Percentiles rank a stretch among this genome's conserved stretches.
These are phyloP conservation scores for Solanum lycopersicoides DNA, from an alignment of 257 asterid species.

Conservation along the genomic window DNA sequence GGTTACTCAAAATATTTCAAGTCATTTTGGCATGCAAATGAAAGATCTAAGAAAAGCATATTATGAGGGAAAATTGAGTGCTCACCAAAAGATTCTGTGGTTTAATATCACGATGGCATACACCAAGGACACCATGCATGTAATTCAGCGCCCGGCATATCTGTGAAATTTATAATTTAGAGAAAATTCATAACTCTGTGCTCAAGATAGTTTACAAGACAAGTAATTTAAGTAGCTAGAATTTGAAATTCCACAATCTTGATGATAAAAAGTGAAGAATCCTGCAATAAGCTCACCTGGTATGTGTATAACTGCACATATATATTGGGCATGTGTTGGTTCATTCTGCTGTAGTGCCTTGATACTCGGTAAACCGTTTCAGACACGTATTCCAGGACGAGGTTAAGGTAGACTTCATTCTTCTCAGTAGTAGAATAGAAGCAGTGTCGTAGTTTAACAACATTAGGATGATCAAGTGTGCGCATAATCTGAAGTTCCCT, in stretches of 20 bases:
- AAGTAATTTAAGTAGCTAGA: background rate
- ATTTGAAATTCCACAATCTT: background rate
- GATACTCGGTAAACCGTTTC: slow-evolving; percentile 79
- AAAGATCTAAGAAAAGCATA: background rate
- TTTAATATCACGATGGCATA: slow-evolving; percentile 93
- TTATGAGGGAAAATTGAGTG: background rate
- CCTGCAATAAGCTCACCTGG: slow-evolving; percentile 36
- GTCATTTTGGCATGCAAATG: background rate
- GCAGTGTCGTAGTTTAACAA: slow-evolving; percentile 66
- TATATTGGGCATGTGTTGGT: slow-evolving; percentile 63
- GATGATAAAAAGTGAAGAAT: background rate
- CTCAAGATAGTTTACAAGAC: background rate
- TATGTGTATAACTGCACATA: slow-evolving; percentile 72
- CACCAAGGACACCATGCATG: slow-evolving; percentile 62
- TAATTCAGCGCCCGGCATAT: slow-evolving; percentile 79
- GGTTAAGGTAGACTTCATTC: slow-evolving; percentile 79
- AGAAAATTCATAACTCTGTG: background rate
- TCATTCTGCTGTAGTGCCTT: slow-evolving; percentile 66
- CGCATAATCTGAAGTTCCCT: slow-evolving; percentile 78
- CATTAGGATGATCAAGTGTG: slow-evolving; percentile 64
- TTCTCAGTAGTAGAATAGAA: slow-evolving; percentile 77
- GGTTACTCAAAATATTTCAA: background rate
- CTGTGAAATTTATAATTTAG: slow-evolving; percentile 24
- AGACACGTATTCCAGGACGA: slow-evolving; percentile 72
- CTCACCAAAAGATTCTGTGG: slow-evolving; percentile 92